Conservation (phyloP, 257 asterid genomes). For the Capsicum chinense region DNA sequence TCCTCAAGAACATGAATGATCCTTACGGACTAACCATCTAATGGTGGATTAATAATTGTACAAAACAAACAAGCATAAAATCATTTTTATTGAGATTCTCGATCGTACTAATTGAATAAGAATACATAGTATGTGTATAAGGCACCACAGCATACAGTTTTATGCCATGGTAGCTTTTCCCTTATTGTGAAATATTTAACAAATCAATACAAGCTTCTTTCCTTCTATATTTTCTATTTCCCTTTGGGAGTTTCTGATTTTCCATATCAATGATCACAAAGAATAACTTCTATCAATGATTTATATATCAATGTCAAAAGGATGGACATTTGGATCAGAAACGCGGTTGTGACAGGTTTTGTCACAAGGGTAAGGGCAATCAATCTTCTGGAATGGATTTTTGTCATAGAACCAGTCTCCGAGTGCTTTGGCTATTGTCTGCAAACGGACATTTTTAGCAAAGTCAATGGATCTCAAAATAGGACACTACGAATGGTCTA, state of each 20-base stretch:
- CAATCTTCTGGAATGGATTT: constrained; percentile 71
- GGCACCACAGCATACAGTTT: not conserved
- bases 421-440: constrained; percentile 80
- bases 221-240: constrained; percentile 18
- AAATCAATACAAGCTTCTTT: constrained; percentile 26
- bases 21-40: no score
- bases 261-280: constrained; percentile 17
- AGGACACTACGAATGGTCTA: not conserved
- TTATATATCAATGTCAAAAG: constrained; percentile 29
- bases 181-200: constrained; percentile 22
- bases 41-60: no score
- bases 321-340: constrained; percentile 50
- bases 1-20: no score
- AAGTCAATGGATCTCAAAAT: not conserved
- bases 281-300: constrained; percentile 15
- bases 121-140: constrained; percentile 1
- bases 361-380: constrained; percentile 91
- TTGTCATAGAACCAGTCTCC: constrained; percentile 87
- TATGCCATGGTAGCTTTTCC: constrained; percentile 22
- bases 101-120: not conserved
- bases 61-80: not conserved
- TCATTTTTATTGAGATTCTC: not conserved
- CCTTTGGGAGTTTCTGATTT: constrained; percentile 22
- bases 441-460: constrained; percentile 34
- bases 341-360: constrained; percentile 78